phyloP scores from a whole-genome alignment of 2,329 filamentous ascomycete genomes.

The Aspergillus latus region DNA sequence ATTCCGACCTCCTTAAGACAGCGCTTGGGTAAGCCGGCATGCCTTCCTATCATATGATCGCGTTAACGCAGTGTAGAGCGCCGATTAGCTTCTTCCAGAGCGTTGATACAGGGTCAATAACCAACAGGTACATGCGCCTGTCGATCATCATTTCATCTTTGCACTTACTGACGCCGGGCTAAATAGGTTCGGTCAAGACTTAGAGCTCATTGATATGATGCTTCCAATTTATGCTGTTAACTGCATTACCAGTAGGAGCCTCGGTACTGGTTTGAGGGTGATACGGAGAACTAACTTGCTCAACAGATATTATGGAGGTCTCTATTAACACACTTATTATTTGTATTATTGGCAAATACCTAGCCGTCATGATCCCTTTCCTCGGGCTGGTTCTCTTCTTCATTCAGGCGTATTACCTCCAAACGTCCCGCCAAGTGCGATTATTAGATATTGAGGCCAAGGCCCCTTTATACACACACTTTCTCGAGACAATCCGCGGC shows the following conservation, averaged over 20 bases:
- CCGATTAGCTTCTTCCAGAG: constrained; percentile 12
- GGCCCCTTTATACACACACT: constrained; percentile 52
- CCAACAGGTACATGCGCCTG: not conserved
- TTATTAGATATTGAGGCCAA: constrained; percentile 56
- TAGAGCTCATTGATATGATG: constrained; percentile 47
- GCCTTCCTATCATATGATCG: not conserved
- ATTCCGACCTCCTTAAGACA: not conserved
- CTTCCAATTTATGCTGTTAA: constrained; percentile 39
- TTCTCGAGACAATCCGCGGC: constrained; percentile 41
- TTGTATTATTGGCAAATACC: constrained; percentile 27
- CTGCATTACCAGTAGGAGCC: constrained; percentile 17
- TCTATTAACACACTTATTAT: constrained; percentile 11
- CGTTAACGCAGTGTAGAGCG: not conserved
- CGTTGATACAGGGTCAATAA: constrained; percentile 7
- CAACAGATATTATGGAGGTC: not conserved
- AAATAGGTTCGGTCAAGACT: constrained; percentile 38
- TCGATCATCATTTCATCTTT: too few relatives aligned
- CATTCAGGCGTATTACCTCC: constrained; percentile 49
- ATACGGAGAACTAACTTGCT: not conserved
- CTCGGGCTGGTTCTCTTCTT: constrained; percentile 39
- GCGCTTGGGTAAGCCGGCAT: not conserved
- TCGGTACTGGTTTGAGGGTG: not conserved
- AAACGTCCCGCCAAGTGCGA: constrained; percentile 49
- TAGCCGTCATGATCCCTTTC: constrained; percentile 43
- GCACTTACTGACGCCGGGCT: not conserved